Evolutionary conservation across 2,329 filamentous ascomycete genomes (phyloP).

Genomic region (Sporothrix curviconia): DNA sequence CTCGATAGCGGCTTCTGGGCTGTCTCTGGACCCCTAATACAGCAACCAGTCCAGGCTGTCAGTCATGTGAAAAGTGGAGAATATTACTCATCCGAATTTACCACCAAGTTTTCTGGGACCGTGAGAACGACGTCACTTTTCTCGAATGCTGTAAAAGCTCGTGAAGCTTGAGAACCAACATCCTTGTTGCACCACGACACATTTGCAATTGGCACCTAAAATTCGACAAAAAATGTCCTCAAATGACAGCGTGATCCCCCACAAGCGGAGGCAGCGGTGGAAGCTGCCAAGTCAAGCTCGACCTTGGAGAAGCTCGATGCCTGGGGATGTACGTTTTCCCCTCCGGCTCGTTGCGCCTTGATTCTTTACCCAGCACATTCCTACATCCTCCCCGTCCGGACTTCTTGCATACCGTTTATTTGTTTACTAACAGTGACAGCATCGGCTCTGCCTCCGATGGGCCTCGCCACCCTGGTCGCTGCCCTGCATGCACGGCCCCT

Average conservation of each 20-base stretch:
- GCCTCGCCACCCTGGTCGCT: conserved; percentile 50
- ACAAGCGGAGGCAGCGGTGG: background rate
- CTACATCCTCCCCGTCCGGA: too few species aligned
- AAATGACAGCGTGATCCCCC: background rate
- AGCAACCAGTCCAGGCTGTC: background rate
- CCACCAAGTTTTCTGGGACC: background rate
- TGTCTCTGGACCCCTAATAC: background rate
- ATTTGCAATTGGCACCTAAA: background rate
- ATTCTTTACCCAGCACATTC: too few species aligned
- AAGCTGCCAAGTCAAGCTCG: conserved; percentile 9
- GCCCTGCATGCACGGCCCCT: conserved; percentile 51
- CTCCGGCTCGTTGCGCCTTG: background rate
- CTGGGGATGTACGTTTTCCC: conserved; percentile 23
- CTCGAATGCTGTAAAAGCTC: background rate
- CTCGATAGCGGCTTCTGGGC: too few species aligned
- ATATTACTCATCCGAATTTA: background rate
- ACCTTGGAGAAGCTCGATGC: conserved; percentile 19
- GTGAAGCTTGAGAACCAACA: too few species aligned
- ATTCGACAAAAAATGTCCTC: background rate
- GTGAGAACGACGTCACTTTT: conserved; percentile 8
- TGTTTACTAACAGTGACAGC: conserved; percentile 29
- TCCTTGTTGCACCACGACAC: too few species aligned
- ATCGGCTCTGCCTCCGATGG: conserved; percentile 47
- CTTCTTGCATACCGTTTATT: background rate
- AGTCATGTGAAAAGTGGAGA: background rate